Percentiles rank a stretch among this genome's conserved stretches.
phyloP scores from a whole-genome alignment of 1,284 basidiomycete genomes.

The Rhodotorula sp. region DNA sequence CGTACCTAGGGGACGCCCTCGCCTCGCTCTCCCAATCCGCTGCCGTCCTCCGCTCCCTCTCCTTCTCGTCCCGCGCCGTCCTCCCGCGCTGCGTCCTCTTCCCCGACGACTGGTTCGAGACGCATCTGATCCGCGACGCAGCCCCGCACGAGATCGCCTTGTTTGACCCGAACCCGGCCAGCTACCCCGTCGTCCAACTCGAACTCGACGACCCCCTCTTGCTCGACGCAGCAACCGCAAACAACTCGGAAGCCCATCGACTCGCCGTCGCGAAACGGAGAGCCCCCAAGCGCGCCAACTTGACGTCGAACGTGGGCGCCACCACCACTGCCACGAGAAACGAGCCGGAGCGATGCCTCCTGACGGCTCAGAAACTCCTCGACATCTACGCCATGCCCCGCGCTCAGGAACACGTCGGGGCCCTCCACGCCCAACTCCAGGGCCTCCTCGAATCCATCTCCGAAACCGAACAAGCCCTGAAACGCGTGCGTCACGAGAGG shows the following conservation, averaged over 20 bases:
- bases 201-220: slow-evolving; percentile 5
- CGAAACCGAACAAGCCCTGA: slow-evolving; percentile 36
- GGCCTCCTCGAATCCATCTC: slow-evolving; percentile 38
- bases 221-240: not conserved
- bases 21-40: slow-evolving; percentile 15
- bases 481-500: slow-evolving; percentile 21
- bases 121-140: slow-evolving; percentile 38
- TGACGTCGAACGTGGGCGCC: slow-evolving; percentile 27
- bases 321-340: not conserved
- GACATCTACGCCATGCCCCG: slow-evolving; percentile 40
- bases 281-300: slow-evolving; percentile 19
- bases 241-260: slow-evolving; percentile 15
- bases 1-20: slow-evolving; percentile 17
- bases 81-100: slow-evolving; percentile 34
- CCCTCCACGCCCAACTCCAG: slow-evolving; percentile 38
- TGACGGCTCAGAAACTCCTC: slow-evolving; percentile 38
- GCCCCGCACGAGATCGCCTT: slow-evolving; percentile 37
- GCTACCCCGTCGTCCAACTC: not conserved
- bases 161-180: slow-evolving; percentile 26
- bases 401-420: slow-evolving; percentile 42
- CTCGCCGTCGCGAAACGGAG: slow-evolving; percentile 23
- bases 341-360: slow-evolving; percentile 37
- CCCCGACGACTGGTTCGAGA: slow-evolving; percentile 32
- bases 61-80: slow-evolving; percentile 11
- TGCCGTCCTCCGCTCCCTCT: slow-evolving; percentile 9